These are phyloP conservation scores for Penicillium arizonense DNA, from an alignment of 495 filamentous ascomycete species.

Conservation along the genomic window DNA sequence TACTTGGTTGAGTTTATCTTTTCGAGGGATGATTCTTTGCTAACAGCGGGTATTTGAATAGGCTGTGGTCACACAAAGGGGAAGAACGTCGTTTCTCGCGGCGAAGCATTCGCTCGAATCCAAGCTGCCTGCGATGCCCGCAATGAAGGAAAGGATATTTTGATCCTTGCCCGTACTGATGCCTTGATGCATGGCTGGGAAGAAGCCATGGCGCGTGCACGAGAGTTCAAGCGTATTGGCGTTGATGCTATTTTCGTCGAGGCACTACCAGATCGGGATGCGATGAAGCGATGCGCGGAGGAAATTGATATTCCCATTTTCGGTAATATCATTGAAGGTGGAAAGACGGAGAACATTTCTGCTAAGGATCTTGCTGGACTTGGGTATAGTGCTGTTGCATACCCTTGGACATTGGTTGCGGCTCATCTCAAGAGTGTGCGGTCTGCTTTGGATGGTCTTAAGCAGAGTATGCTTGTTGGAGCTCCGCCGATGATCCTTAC, in stretches of 20 bases:
- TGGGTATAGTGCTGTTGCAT: conserved; percentile 39
- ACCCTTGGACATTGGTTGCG: conserved; percentile 42
- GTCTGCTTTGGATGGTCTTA: conserved; percentile 36
- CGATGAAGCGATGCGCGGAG: conserved; percentile 33
- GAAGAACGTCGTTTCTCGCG: conserved; percentile 40
- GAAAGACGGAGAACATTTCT: conserved; percentile 40
- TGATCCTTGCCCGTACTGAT: conserved; percentile 42
- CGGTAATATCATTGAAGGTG: conserved; percentile 46
- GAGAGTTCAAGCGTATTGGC: conserved; percentile 36
- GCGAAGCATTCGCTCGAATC: conserved; percentile 40
- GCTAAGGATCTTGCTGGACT: conserved; percentile 36
- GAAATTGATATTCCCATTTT: conserved; percentile 37
- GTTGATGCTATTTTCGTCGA: conserved; percentile 43
- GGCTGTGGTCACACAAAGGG: conserved; percentile 47
- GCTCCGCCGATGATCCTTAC: conserved; percentile 33
- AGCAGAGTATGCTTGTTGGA: conserved; percentile 28
- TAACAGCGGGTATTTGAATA: conserved; percentile 5
- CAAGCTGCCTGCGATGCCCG: conserved; percentile 40
- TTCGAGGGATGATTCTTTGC: neutral
- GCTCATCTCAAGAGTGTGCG: conserved; percentile 39
- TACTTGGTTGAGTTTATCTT: no score
- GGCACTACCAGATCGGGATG: conserved; percentile 37
- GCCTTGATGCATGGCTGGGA: conserved; percentile 37
- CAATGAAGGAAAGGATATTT: conserved; percentile 41
- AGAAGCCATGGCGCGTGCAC: conserved; percentile 33